phyloP scores from a whole-genome alignment of 208 protist species.

The Acanthamoeba sp. region DNA sequence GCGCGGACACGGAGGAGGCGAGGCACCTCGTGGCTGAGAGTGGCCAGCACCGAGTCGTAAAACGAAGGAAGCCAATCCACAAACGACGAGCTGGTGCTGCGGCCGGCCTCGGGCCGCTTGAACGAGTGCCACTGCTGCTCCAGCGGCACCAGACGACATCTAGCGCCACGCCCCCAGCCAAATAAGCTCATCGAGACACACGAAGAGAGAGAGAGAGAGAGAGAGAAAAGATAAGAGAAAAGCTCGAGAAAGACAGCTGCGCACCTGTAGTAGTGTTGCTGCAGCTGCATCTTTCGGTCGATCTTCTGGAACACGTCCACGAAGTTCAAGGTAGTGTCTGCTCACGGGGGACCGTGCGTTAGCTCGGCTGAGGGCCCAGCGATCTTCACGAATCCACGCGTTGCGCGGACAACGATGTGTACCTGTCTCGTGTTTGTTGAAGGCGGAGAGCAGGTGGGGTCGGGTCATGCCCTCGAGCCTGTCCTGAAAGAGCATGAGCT shows the following conservation, averaged over 20 bases:
- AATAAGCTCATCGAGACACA: too few species aligned
- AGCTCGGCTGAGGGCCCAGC: too few species aligned
- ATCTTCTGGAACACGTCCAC: conserved; percentile 58
- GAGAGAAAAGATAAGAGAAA: neutral
- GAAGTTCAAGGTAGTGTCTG: conserved; percentile 12
- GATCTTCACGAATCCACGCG: too few species aligned
- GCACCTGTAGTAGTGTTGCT: conserved; percentile 40
- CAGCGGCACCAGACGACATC: conserved; percentile 24
- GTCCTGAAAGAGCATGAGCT: conserved; percentile 48
- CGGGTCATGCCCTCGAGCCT: conserved; percentile 57
- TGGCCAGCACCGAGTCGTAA: conserved; percentile 20
- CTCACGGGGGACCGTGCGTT: neutral
- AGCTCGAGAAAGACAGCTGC: neutral
- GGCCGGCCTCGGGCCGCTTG: neutral
- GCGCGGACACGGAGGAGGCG: too few species aligned
- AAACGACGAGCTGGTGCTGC: conserved; percentile 15
- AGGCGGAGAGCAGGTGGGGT: neutral
- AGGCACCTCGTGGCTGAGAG: conserved; percentile 33
- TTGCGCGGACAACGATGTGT: too few species aligned
- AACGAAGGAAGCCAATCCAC: conserved; percentile 46
- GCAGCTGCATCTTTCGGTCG: neutral
- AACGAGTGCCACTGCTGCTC: conserved; percentile 62
- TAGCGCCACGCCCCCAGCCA: too few species aligned
- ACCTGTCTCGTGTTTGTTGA: conserved; percentile 29
- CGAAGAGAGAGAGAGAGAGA: neutral